Base-by-base conservation (phyloP, 352 stramenopile species). In the Phytophthora megakarya region DNA sequence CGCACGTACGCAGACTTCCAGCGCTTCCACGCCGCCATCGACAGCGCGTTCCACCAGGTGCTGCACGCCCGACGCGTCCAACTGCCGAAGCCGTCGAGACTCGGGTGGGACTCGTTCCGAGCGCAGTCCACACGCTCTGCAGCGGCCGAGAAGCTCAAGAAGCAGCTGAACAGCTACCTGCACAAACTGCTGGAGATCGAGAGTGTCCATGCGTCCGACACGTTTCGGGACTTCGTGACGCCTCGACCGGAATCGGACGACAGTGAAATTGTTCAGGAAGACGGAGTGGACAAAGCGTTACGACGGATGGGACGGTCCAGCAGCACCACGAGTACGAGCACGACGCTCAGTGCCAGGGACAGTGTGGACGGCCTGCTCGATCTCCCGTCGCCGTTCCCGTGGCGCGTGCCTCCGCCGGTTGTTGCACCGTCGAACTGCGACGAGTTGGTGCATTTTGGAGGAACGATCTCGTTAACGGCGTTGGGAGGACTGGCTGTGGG, bases 131-230 rank as follows among this genome's bases (percentile, higher is more conserved):
- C 30, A 0, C 65, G 73, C 1, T 65, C 75, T 23, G 35, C 59
- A 18, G 60, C 71, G 8, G 63, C 76, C 3, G 60, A 75, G 52
- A 75, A 78, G 19, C 67, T 85, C 23, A 61, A 70, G n/a, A 58
- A 67, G 22, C 73, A 81, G 52, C 65, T 90, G 25, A 90, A 89
- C 55, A 59, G 68, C 23, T 90, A 90, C 43, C 44, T 90, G 55
- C 81, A 82, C 58, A 76, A 78, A 45, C 62, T 90, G 25, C 61
- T 90, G 38, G 81, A 87, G 65, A 74, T 89, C 28, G 73, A 83
- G 39, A 72, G 62, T 28, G 52, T 90, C 2, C 65, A 80, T 49
- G 57, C 73, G 21, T 74, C 76, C 28, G 65, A 51, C 22, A 32
- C 46, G 16, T 86, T 88, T 28, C 75, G 73, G 7, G 56, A 58